Base-by-base conservation (phyloP, 352 stramenopile genomes). In the Phytophthora fragariae region DNA sequence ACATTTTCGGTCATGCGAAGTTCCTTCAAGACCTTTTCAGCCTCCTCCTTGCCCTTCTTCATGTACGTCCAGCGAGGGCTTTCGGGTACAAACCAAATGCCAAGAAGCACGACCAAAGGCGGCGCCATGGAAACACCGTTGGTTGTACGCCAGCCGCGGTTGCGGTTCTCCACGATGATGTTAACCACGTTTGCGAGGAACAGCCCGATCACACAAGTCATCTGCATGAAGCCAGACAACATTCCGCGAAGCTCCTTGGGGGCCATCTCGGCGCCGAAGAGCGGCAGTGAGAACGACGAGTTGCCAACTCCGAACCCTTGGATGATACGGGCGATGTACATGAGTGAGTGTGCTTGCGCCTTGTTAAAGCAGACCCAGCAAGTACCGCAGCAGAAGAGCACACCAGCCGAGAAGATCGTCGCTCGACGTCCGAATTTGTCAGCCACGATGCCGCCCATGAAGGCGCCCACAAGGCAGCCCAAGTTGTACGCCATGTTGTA, bases 401-500 rank as follows among this genome's bases (percentile, higher is more conserved):
- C 39, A 46, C 76, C 73, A 9, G 76, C 68, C 11, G 44, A 68
- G 65, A 82, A 82, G 55, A 82, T 80, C 24, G 76, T 77, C 3
- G 53, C 56, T 53, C 72, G 75, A 19, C 72, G 72, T 41, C 75
- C 75, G 52, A 75, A 75, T n/a, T 72, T 74, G 60, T 82, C 72
- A 17, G 67, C 75, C 0, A 82, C 55, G 14, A 77, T 56, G 24
- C 76, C 76, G n/a, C 76, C 72, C 39, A 80, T 63, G 49, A 80
- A 76, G 8, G 76, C 76, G 11, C 72, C 76, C 3, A 73, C 69
- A 10, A 83, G 59, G 33, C 76, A 83, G 24, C 76, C 72, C 31
- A 83, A 64, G 56, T 78, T 80, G 64, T 79, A 83, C 11, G 71
- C 62, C 62, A 79, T 72, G 49, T 81, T 83, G 73, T 75, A 83